These are phyloP conservation scores for Pichia cactophila DNA, from an alignment of 1,139 yeast genomes.

Conservation along the genomic window DNA sequence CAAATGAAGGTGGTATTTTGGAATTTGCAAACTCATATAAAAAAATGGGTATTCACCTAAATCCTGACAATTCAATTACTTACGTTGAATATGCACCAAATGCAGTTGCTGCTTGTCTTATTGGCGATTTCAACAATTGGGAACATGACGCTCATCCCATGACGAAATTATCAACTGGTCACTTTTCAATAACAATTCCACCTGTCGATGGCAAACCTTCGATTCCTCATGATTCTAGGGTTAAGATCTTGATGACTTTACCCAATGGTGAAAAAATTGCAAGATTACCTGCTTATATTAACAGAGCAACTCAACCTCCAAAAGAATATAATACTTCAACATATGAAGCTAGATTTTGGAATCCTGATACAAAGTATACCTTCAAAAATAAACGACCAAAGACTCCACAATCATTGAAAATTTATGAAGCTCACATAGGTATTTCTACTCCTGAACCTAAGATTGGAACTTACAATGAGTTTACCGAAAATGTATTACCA, in stretches of 20 bases:
- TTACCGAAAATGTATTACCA: constrained; percentile 76
- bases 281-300: constrained; percentile 85
- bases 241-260: constrained; percentile 62
- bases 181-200: constrained; percentile 54
- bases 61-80: constrained; percentile 45
- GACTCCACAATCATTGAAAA: constrained; percentile 54
- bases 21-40: constrained; percentile 50
- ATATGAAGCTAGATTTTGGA: constrained; percentile 92
- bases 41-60: constrained; percentile 68
- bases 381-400: constrained; percentile 62
- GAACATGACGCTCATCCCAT: constrained; percentile 49
- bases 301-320: constrained; percentile 69
- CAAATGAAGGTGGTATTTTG: constrained; percentile 33
- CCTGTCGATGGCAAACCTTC: constrained; percentile 50
- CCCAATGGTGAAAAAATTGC: constrained; percentile 67
- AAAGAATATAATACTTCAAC: constrained; percentile 43
- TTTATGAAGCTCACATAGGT: constrained; percentile 95
- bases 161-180: constrained; percentile 54
- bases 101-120: constrained; percentile 62
- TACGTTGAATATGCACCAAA: constrained; percentile 88
- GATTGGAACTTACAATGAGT: constrained; percentile 78
- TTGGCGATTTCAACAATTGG: constrained; percentile 93
- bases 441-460: constrained; percentile 87
- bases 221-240: constrained; percentile 72
- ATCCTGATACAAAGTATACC: constrained; percentile 53